These are phyloP conservation scores for Phytophthora brassicae DNA, from an alignment of 352 stramenopile genomes.

Conservation along the genomic window DNA sequence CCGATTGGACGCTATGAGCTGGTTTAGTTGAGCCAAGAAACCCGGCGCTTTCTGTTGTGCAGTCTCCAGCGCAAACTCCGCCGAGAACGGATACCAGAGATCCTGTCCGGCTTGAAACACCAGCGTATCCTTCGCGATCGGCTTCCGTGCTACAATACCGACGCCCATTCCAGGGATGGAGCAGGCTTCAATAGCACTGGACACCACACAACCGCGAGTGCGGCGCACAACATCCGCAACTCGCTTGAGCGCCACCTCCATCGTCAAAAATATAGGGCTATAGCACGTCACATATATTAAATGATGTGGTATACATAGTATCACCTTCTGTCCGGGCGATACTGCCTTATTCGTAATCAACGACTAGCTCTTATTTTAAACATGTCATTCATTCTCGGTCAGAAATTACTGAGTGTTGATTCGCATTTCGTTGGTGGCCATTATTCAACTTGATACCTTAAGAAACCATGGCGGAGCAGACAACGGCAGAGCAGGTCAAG, in stretches of 20 bases:
- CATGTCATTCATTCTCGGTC: conserved; percentile 15
- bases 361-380: neutral
- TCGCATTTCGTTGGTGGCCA: conserved; percentile 30
- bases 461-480: conserved; percentile 40
- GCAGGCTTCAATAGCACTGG: conserved; percentile 50
- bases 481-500: conserved; percentile 56
- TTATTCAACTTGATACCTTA: conserved; percentile 16
- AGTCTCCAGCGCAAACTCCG: conserved; percentile 59
- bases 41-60: conserved; percentile 62
- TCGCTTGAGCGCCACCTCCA: conserved; percentile 44
- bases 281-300: conserved; percentile 24
- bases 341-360: conserved; percentile 5
- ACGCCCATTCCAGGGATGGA: conserved; percentile 61
- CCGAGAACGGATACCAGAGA: conserved; percentile 77
- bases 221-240: conserved; percentile 58
- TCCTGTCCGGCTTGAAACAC: conserved; percentile 63
- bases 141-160: conserved; percentile 55
- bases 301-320: conserved; percentile 4
- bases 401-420: conserved; percentile 18
- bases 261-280: conserved; percentile 14
- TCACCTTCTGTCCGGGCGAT: neutral
- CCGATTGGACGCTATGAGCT: conserved; percentile 41
- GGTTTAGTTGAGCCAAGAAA: conserved; percentile 61
- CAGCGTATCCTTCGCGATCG: conserved; percentile 58
- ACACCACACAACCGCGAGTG: conserved; percentile 53